These are phyloP conservation scores for Mucor mucedo DNA, from an alignment of 371 early-diverging fungal genomes.

Conservation along the genomic window DNA sequence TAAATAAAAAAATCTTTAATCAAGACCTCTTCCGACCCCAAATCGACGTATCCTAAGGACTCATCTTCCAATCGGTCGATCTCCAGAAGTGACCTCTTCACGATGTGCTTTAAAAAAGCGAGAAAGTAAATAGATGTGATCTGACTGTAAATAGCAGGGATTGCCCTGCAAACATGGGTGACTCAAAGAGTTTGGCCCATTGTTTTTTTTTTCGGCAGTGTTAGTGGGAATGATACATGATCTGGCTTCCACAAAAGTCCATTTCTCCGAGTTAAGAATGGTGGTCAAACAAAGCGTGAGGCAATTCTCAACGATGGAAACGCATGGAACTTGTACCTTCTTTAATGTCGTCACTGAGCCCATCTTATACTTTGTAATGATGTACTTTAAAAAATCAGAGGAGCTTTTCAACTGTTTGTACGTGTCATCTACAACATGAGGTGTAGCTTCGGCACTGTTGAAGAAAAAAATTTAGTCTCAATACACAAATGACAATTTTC, in stretches of 20 bases:
- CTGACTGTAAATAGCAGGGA: no score
- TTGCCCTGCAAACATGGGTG: no score
- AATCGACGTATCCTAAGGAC: conserved; percentile 10
- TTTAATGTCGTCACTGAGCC: conserved; percentile 14
- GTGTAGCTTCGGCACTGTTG: conserved; percentile 6
- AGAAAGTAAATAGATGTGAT: background rate
- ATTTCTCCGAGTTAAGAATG: conserved; percentile 6
- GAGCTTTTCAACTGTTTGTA: conserved; percentile 24
- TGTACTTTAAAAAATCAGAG: conserved; percentile 4
- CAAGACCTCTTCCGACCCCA: conserved; percentile 5
- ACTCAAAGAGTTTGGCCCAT: conserved; percentile 13
- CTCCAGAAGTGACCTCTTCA: background rate
- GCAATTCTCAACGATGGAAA: conserved; percentile 3
- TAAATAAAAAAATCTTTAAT: conserved; percentile 15
- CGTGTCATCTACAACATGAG: conserved; percentile 15
- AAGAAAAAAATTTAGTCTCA: conserved; percentile 3
- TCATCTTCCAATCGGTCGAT: conserved; percentile 12
- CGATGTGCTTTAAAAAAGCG: conserved; percentile 10
- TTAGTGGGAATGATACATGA: conserved; percentile 15
- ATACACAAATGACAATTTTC: background rate
- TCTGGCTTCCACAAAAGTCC: conserved; percentile 17
- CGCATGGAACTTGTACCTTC: conserved; percentile 10
- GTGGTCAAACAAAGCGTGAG: conserved; percentile 16
- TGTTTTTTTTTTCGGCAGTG: conserved; percentile 9
- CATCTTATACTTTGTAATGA: conserved; percentile 16